Evolutionary conservation across 2,329 filamentous ascomycete genomes (phyloP).

Genomic region (Aureobasidium sp.): DNA sequence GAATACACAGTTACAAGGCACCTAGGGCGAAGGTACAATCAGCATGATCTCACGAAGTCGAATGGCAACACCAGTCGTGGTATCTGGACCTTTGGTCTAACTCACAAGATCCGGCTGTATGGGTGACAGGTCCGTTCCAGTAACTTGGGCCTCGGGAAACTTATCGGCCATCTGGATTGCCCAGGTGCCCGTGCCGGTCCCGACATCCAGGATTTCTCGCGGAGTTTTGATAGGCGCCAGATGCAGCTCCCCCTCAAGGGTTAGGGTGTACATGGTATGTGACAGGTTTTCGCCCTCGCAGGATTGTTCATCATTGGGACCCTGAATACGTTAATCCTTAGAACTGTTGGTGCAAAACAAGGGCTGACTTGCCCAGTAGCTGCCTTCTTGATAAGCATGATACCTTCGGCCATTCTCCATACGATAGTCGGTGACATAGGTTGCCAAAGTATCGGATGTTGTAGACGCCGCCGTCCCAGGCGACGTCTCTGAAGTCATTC

Average conservation of each 20-base stretch:
- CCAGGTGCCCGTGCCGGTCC: conserved; percentile 42
- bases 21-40: too few relatives aligned
- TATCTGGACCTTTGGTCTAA: too few relatives aligned
- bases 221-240: conserved; percentile 24
- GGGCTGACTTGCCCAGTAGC: conserved; percentile 19
- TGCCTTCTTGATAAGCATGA: conserved; percentile 28
- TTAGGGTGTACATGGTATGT: conserved; percentile 33
- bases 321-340: conserved; percentile 15
- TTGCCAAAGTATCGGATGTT: conserved; percentile 13
- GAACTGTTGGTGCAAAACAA: background rate
- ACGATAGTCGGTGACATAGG: conserved; percentile 18
- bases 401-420: conserved; percentile 30
- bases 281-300: conserved; percentile 39
- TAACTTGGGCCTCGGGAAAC: conserved; percentile 28
- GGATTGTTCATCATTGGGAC: conserved; percentile 37
- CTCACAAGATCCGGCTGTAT: conserved; percentile 40
- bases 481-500: background rate
- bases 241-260: conserved; percentile 24
- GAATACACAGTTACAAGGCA: conserved; percentile 38
- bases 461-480: background rate
- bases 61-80: too few relatives aligned
- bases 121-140: conserved; percentile 41
- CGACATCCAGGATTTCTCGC: conserved; percentile 36
- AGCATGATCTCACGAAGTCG: too few relatives aligned
- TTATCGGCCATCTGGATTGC: conserved; percentile 28